Conservation (phyloP, 768 basidiomycete genomes). For the Serendipita indica region DNA sequence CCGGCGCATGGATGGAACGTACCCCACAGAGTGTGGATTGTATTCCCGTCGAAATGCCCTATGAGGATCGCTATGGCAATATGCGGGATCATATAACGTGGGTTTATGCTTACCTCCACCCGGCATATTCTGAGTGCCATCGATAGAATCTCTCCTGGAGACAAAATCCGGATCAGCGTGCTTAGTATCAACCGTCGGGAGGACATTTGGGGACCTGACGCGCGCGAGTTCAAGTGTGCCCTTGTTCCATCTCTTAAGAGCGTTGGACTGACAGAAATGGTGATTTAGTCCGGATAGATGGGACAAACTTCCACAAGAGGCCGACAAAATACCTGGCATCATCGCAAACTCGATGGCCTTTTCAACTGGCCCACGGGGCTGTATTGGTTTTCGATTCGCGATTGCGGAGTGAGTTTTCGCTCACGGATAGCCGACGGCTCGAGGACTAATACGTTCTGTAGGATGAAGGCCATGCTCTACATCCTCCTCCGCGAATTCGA, state of each 20-base stretch:
- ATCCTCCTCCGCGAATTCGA: neutral
- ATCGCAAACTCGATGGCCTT: neutral
- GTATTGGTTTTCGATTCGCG: neutral
- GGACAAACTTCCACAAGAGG: neutral
- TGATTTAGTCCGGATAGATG: constrained; percentile 1
- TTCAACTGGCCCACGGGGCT: neutral
- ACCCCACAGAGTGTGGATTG: constrained; percentile 15
- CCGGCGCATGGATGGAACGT: constrained; percentile 16
- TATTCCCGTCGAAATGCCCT: constrained; percentile 16
- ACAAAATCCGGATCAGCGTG: constrained; percentile 20
- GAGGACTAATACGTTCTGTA: constrained; percentile 11
- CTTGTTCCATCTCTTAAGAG: neutral
- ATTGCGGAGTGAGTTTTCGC: too few relatives aligned
- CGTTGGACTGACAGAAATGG: neutral
- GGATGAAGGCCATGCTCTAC: constrained; percentile 12
- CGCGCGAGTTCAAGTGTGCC: constrained; percentile 21
- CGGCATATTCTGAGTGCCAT: neutral
- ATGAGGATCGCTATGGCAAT: constrained; percentile 1
- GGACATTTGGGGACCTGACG: constrained; percentile 25
- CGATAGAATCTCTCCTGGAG: constrained; percentile 11
- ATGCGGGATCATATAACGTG: neutral
- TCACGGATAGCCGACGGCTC: too few relatives aligned
- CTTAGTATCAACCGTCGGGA: constrained; percentile 20
- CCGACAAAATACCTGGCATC: neutral
- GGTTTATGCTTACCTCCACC: neutral